These are phyloP conservation scores for Cokeromyces recurvatus DNA, from an alignment of 371 early-diverging fungal species.

Conservation along the genomic window DNA sequence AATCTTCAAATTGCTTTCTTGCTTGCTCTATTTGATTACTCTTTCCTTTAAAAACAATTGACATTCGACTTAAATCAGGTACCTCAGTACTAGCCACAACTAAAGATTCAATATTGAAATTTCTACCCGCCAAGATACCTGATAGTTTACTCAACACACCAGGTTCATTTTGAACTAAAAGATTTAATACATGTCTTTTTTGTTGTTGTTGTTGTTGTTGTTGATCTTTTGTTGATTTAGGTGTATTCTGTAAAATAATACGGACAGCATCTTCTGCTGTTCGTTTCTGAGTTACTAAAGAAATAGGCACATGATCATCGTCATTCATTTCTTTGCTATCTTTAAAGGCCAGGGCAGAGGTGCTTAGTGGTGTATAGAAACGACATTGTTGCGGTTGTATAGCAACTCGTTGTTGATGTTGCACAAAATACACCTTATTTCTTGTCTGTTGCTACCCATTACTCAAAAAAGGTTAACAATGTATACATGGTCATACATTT, in stretches of 20 bases:
- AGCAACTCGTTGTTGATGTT: no score
- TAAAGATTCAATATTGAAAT: constrained; percentile 94
- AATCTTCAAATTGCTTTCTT: constrained; percentile 87
- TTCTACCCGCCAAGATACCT: constrained; percentile 88
- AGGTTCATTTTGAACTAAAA: constrained; percentile 92
- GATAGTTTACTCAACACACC: constrained; percentile 90
- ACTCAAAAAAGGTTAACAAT: no score
- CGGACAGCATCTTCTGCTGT: constrained; percentile 81
- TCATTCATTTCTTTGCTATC: constrained; percentile 44
- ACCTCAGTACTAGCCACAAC: constrained; percentile 94
- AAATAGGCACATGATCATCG: constrained; percentile 36
- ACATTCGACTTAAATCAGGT: constrained; percentile 89
- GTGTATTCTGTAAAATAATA: constrained; percentile 90
- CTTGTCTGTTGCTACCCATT: no score
- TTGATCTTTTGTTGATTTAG: no score
- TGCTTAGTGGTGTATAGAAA: no score
- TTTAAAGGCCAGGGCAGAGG: constrained; percentile 52
- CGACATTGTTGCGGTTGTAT: no score
- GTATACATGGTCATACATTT: no score
- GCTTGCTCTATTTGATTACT: constrained; percentile 87
- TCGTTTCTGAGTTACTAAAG: constrained; percentile 22
- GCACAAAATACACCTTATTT: no score
- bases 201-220: constrained; percentile 44
- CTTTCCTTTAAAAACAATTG: constrained; percentile 87
- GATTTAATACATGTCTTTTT: constrained; percentile 83